Evolutionary conservation across 2,329 filamentous ascomycete genomes (phyloP), one percentile per base, ranked within the genome.

Genomic region (Cryphonectria parasitica): DNA sequence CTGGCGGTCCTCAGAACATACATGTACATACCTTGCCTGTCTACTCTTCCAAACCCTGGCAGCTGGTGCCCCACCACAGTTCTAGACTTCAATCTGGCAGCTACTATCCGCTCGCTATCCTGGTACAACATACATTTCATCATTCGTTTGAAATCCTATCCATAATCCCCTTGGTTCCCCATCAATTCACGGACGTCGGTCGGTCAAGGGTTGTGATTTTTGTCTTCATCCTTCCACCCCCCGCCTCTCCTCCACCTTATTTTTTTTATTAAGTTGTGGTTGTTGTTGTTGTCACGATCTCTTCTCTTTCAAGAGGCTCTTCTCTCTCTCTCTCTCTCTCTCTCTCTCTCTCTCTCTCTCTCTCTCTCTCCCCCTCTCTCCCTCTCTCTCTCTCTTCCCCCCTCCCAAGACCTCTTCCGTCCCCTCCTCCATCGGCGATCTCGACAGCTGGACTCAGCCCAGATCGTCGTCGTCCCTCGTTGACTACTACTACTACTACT

Each of bases 111-210:
- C 41, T 31, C 15, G 17, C n/a, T 19, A 65, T 36, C 63, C 41
- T 65, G 25, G 31, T 65, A 39, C 41, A 31, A 31, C 31, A 17
- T 60, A 41, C 66, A 70, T 70, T 60, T 70, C 69, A 70, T 70
- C 69, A 70, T 70, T 70, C 65, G 69, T 68, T 70, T 68, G 49
- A 61, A 68, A 63, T 70, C 69, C 67, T 64, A 58, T 45, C 66
- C 28, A 34, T 66, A 39, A 62, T 69, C 64, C 52, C 65, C 64
- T 68, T 52, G 63, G 52, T 70, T 58, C 61, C 41, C 66, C 63
- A 41, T 54, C 39, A 49, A 49, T 49, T 49, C 69, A 67, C 49
- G 58, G 49, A 49, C 19, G 45, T 49, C 45, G 45, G 60, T 61
- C 65, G 31, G 65, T 64, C 49, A 39, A 49, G 49, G 67, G 39